phyloP scores from a whole-genome alignment of 2,329 filamentous ascomycete species.

The Penicillium frequentans region DNA sequence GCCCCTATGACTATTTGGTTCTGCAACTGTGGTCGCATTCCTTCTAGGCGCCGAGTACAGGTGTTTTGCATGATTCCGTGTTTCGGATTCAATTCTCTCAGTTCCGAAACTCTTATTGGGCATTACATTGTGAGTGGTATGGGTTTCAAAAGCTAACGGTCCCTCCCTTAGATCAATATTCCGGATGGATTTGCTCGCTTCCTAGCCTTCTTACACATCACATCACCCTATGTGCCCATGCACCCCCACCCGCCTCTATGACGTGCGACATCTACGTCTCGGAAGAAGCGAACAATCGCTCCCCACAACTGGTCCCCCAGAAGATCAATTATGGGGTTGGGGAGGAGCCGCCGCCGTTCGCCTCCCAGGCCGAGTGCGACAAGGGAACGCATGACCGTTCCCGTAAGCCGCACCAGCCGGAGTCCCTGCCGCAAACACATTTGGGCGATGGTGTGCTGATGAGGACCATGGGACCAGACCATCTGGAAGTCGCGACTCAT shows the following conservation, averaged over 20 bases:
- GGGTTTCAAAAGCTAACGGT: not conserved
- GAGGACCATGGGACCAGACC: slow-evolving; percentile 62
- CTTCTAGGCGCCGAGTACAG: not conserved
- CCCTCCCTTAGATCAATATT: not conserved
- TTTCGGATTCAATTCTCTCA: not conserved
- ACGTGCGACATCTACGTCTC: slow-evolving; percentile 42
- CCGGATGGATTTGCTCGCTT: not conserved
- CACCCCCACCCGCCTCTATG: slow-evolving; percentile 28
- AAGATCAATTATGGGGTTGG: slow-evolving; percentile 33
- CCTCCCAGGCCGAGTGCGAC: slow-evolving; percentile 20
- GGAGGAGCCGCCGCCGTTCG: slow-evolving; percentile 37
- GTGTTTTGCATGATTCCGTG: not conserved
- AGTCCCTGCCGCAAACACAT: slow-evolving; percentile 47
- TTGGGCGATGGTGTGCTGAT: slow-evolving; percentile 65
- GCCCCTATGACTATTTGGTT: not conserved
- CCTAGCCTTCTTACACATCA: not conserved
- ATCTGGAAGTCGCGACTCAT: slow-evolving; percentile 62
- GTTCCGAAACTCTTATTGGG: not conserved
- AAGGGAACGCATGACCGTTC: slow-evolving; percentile 35
- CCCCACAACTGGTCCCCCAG: slow-evolving; percentile 36
- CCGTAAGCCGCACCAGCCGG: slow-evolving; percentile 35
- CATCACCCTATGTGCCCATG: slow-evolving; percentile 4
- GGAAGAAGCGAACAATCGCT: slow-evolving; percentile 39
- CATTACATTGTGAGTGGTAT: not conserved
- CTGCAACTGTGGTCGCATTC: not conserved